Percentiles rank a stretch among this genome's conserved stretches.
These are phyloP conservation scores for Meyerozyma athensensis DNA, from an alignment of 1,139 yeast species.

Conservation along the genomic window DNA sequence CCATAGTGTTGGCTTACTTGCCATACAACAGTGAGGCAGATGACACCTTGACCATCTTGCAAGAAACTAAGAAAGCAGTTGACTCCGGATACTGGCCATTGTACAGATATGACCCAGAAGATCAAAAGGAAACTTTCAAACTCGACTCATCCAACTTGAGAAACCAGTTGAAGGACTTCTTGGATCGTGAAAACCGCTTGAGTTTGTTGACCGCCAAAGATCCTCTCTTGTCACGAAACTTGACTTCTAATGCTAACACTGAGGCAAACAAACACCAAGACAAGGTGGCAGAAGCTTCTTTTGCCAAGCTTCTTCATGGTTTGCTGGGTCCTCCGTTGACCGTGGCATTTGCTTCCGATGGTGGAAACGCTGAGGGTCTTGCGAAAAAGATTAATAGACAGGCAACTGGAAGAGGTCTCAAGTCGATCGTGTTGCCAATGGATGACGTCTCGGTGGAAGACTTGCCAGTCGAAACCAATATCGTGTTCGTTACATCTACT, in stretches of 20 bases:
- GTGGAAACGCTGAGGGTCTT: constrained; percentile 84
- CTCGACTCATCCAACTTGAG: constrained; percentile 82
- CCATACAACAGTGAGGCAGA: constrained; percentile 69
- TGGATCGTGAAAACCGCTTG: constrained; percentile 86
- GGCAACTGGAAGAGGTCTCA: constrained; percentile 82
- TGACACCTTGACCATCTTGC: constrained; percentile 67
- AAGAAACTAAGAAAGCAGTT: constrained; percentile 86
- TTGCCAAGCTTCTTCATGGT: constrained; percentile 72
- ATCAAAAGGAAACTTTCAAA: constrained; percentile 51
- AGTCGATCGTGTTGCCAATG: constrained; percentile 72
- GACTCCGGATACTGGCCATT: constrained; percentile 96
- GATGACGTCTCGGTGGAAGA: constrained; percentile 83
- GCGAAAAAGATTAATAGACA: constrained; percentile 82
- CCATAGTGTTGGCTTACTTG: constrained; percentile 83
- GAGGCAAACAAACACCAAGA: constrained; percentile 59
- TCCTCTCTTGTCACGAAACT: constrained; percentile 75
- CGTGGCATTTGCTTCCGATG: constrained; percentile 89
- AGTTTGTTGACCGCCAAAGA: constrained; percentile 65
- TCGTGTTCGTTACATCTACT: constrained; percentile 80
- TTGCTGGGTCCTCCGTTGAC: constrained; percentile 91
- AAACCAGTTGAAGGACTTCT: constrained; percentile 69
- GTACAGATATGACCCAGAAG: constrained; percentile 74
- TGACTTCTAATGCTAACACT: constrained; percentile 56
- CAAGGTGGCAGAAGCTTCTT: constrained; percentile 72
- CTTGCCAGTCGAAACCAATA: constrained; percentile 73